These are phyloP conservation scores for Echium plantagineum DNA, from an alignment of 257 asterid species.

Conservation along the genomic window DNA sequence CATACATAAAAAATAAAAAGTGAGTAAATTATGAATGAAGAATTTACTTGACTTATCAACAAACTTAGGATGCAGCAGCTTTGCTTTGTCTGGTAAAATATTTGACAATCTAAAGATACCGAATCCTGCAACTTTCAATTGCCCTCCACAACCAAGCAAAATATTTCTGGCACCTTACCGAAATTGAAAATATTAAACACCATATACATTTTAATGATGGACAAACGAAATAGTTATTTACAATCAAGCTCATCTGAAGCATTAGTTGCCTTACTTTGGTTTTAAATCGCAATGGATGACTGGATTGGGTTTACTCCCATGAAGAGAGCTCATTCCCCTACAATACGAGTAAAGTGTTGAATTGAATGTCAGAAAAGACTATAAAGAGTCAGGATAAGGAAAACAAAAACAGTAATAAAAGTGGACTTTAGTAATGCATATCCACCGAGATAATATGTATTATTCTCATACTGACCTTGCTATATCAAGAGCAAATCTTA, in stretches of 20 bases:
- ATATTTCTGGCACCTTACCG: constrained; percentile 99
- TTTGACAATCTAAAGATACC: constrained; percentile 56
- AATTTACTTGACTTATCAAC: constrained; percentile 76
- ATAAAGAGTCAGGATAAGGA: neutral
- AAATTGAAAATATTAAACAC: constrained; percentile 54
- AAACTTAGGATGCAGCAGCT: constrained; percentile 50
- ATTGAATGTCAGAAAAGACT: constrained; percentile 5
- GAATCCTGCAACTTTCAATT: constrained; percentile 88
- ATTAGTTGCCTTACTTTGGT: constrained; percentile 93
- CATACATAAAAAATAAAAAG: neutral
- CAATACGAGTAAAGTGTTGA: constrained; percentile 3
- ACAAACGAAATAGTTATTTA: neutral
- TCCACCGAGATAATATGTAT: neutral
- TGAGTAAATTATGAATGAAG: neutral
- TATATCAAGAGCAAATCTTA: constrained; percentile 81
- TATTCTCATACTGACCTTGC: constrained; percentile 54
- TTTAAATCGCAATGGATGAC: constrained; percentile 79
- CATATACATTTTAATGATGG: constrained; percentile 9
- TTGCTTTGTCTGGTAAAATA: constrained; percentile 70
- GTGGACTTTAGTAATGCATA: neutral
- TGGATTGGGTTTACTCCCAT: constrained; percentile 93
- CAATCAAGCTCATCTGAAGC: constrained; percentile 22
- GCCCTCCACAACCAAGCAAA: constrained; percentile 98
- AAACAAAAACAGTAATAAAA: neutral
- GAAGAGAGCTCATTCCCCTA: constrained; percentile 98